Base-by-base conservation (phyloP, 768 basidiomycete species). In the Lactarius trivialis region DNA sequence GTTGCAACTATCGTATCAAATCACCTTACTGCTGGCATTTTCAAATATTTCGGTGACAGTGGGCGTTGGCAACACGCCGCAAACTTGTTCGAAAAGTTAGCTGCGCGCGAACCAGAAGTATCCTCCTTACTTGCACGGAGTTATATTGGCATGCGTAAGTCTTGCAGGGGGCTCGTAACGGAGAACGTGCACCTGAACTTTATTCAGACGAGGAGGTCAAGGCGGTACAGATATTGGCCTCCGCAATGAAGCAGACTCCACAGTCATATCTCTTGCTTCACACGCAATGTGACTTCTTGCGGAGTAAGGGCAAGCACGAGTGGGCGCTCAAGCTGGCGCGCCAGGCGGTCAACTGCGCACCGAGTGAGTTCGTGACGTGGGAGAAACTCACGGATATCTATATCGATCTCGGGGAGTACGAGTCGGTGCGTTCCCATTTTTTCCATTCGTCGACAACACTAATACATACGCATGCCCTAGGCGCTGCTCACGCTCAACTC, bases 281-380 rank as follows among this genome's bases (percentile, higher is more conserved):
- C 70, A 89, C 85, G 2, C 96, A 99, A 73, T 93, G 91, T 70
- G 95, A 98, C 71, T 95, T 98, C 71, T 78, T 99, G 34, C 84
- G 91, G 0, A 84, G 84, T 0, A 98, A 98, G 70, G 88, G 87
- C 54, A 88, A 87, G 70, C 72, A 78, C 39, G 89, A 89, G 33
- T 98, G 93, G 92, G 95, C 95, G 0, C 79, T 95, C 60, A 89
- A 92, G 70, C 77, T 99, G 39, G 96, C 96, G 0, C 83, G 84
- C 65, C 92, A 98, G 70, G 97, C 97, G 0, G 97, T 98, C 71
- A 98, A 98, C 68, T 96, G 94, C 67, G 97, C 97, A 0, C 97
- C 97, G 7, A 94, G 91, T 77, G 97, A 99, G 73, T 98, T 99
- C 67, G 91, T 97, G 21, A 98, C 96, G 0, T 99, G 97, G 95